phyloP scores from a whole-genome alignment of 179 eudicot species.

The Sideroxylon spinosum region DNA sequence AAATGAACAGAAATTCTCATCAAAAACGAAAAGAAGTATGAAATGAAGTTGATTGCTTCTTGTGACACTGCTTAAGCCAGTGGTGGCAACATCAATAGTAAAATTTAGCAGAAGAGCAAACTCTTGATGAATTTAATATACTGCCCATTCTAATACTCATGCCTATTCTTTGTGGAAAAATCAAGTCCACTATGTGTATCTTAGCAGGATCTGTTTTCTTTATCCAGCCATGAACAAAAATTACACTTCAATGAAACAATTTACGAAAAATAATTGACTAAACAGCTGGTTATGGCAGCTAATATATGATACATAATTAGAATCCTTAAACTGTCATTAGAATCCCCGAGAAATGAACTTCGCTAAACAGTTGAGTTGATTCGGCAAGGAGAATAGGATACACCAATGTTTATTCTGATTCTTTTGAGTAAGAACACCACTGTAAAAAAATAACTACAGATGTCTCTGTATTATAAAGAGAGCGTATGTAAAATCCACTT shows the following conservation, averaged over 20 bases:
- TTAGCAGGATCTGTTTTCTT: background rate
- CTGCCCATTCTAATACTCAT: background rate
- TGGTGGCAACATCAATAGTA: background rate
- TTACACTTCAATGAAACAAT: background rate
- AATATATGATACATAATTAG: background rate
- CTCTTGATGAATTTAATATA: background rate
- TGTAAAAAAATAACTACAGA: background rate
- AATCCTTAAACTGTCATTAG: background rate
- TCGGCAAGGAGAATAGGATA: background rate
- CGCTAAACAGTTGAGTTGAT: background rate
- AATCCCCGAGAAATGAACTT: background rate
- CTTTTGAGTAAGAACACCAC: background rate
- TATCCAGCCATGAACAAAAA: background rate
- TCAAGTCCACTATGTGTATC: background rate
- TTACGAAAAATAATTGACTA: too few species aligned
- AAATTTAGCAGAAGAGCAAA: slow-evolving; percentile 6
- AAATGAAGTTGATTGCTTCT: background rate
- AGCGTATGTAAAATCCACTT: background rate
- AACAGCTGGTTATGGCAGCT: background rate
- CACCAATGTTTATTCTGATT: background rate
- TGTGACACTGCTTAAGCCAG: background rate
- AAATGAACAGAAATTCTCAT: slow-evolving; percentile 12
- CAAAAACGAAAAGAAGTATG: background rate
- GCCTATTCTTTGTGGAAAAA: background rate
- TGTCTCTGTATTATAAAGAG: background rate